Evolutionary conservation across 2,329 filamentous ascomycete species (phyloP).

Genomic region (Cladosporium colombiae): DNA sequence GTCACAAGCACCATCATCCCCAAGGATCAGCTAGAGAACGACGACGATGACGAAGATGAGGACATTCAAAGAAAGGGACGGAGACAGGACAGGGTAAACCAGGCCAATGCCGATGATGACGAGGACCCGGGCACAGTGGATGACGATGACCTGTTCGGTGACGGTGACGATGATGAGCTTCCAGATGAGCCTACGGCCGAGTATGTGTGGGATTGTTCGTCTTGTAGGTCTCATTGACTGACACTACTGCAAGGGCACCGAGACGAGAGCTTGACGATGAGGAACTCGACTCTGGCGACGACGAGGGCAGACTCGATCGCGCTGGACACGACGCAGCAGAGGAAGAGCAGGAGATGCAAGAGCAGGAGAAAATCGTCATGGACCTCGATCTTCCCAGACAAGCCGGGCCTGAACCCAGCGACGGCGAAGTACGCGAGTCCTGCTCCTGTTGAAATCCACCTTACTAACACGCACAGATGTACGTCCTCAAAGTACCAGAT

Average conservation of each 20-base stretch:
- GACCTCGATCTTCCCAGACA: constrained; percentile 69
- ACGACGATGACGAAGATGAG: constrained; percentile 29
- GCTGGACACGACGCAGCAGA: constrained; percentile 53
- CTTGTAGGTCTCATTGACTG: background rate
- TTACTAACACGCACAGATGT: constrained; percentile 52
- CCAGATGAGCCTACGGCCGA: constrained; percentile 22
- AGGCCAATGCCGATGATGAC: constrained; percentile 24
- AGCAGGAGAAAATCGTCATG: constrained; percentile 58
- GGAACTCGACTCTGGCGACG: constrained; percentile 63
- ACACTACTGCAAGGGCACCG: constrained; percentile 14
- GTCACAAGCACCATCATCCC: constrained; percentile 38
- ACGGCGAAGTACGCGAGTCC: constrained; percentile 60
- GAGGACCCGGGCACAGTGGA: constrained; percentile 30
- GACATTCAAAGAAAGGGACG: constrained; percentile 25
- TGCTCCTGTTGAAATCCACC: constrained; percentile 6
- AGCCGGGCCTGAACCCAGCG: constrained; percentile 67
- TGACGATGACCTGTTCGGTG: constrained; percentile 51
- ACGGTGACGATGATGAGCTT: constrained; percentile 32
- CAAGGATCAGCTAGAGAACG: constrained; percentile 20
- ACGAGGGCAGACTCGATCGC: constrained; percentile 64
- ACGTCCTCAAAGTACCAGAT: constrained; percentile 68
- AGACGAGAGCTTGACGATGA: constrained; percentile 60
- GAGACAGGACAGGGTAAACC: constrained; percentile 24
- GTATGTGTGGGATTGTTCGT: background rate
- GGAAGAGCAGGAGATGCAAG: constrained; percentile 46